Conservation (phyloP, 2,329 filamentous ascomycete species). For the Sporothrix phasma region DNA sequence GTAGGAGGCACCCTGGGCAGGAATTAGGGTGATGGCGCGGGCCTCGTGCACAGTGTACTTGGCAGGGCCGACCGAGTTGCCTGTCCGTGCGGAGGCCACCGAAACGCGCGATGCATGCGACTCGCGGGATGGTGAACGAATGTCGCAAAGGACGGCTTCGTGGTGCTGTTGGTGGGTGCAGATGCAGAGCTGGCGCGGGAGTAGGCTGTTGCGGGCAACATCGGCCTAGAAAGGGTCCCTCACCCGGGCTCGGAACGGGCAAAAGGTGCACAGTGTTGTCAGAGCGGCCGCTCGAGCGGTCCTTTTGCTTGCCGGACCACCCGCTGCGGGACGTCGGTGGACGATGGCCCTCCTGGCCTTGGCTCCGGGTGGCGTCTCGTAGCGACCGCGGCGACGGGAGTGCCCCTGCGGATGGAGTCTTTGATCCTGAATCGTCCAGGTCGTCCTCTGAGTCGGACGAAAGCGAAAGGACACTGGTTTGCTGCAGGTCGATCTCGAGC, state of each 20-base stretch:
- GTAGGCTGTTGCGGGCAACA: conserved; percentile 13
- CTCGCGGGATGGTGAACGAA: conserved; percentile 24
- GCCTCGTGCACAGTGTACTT: conserved; percentile 28
- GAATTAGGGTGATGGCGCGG: conserved; percentile 30
- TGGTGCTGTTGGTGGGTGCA: conserved; percentile 15
- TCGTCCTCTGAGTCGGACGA: conserved; percentile 49
- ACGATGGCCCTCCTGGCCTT: not conserved
- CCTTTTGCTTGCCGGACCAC: not conserved
- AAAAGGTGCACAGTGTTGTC: not conserved
- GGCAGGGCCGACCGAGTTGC: not conserved
- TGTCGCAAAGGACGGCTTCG: conserved; percentile 8
- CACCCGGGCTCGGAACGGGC: conserved; percentile 11
- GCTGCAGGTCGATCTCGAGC: conserved; percentile 41
- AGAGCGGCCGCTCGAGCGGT: not conserved
- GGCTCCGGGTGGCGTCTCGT: not conserved
- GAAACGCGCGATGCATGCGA: conserved; percentile 31
- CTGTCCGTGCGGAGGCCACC: not conserved
- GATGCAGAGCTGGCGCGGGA: conserved; percentile 26
- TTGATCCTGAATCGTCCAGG: conserved; percentile 25
- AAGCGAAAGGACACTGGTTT: conserved; percentile 46
- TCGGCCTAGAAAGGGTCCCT: not conserved
- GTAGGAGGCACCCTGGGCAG: conserved; percentile 20
- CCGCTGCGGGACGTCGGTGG: not conserved
- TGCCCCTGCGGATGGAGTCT: conserved; percentile 21
- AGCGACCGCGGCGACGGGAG: not conserved